Evolutionary conservation across 768 basidiomycete genomes (phyloP), one percentile per base, ranked within the genome.

Genomic region (Clitopilus hobsonii): DNA sequence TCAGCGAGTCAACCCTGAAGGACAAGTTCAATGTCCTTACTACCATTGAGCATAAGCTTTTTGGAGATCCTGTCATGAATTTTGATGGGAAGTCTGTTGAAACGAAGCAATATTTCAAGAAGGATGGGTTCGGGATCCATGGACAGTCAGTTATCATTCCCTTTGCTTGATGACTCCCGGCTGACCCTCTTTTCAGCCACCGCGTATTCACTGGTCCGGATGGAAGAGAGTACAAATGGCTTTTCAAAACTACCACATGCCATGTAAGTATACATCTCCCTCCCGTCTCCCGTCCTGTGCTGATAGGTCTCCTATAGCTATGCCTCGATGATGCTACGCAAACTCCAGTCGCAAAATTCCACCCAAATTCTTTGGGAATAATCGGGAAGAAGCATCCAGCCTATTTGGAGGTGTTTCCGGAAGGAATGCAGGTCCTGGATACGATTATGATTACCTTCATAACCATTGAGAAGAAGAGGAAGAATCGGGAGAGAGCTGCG

Each of bases 11-110:
- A 52, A 63, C 66, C 30, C 64, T 66, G 62, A 59, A 23, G 3
- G 67, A 69, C 54, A 63, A 64, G 0, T 70, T 71, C 52, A 64
- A 61, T 0, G 52, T 50, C 2, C 61, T 76, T 2, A 74, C 66
- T 5, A 57, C 65, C 51, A 70, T 76, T 0, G 66, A 74, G 10
- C 73, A 71, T 68, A 65, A 60, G n/a, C 0, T 61, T 0, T 28
- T 71, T 5, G 59, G 60, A 10, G 61, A 69, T 1, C 63, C 69
- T 6, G 66, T 52, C 38, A 63, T 75, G 25, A 63, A 64, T 1
- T 64, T 70, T 24, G 51, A 61, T 2, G 70, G 65, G 5, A 51
- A 52, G 20, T 66, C 65, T 16, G 52, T 70, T 48, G 52, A 55
- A 8, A 63, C 67, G 2, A 55, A 54, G 24, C 53, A 59, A 1